Percentiles rank a stretch among this genome's conserved stretches.
Evolutionary conservation across 2,329 filamentous ascomycete species (phyloP).

Genomic region (Tolypocladium inflatum): DNA sequence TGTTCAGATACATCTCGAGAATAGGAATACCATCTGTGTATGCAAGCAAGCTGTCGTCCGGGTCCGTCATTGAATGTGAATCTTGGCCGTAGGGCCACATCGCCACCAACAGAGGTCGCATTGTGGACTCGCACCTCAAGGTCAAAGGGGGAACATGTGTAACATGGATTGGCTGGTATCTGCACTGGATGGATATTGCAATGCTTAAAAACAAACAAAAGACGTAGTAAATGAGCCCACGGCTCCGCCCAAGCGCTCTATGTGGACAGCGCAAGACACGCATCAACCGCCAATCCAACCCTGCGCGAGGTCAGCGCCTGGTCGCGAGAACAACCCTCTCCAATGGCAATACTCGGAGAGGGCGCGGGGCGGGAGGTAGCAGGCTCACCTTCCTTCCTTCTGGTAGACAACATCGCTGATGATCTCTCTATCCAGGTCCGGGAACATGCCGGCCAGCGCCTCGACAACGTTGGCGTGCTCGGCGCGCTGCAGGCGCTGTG

Average conservation of each 20-base stretch:
- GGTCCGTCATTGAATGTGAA: not conserved
- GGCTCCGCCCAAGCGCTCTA: conserved; percentile 13
- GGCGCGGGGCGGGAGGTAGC: not conserved
- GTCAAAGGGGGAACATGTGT: not conserved
- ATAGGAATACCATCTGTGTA: not conserved
- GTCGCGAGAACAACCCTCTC: not conserved
- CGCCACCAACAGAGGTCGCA: not conserved
- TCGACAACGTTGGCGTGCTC: conserved; percentile 91
- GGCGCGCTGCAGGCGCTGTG: conserved; percentile 67
- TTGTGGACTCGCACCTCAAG: not conserved
- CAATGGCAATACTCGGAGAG: not conserved
- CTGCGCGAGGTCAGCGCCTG: conserved; percentile 29
- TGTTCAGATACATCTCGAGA: not conserved
- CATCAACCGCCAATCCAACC: conserved; percentile 78
- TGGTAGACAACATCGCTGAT: conserved; percentile 95
- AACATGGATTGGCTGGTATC: not conserved
- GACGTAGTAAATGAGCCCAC: not conserved
- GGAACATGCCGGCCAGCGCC: conserved; percentile 93
- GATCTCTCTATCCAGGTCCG: conserved; percentile 83
- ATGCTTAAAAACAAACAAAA: not conserved
- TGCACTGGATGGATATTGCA: not conserved
- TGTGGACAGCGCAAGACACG: conserved; percentile 61
- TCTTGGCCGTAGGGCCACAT: not conserved
- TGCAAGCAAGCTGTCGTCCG: not conserved
- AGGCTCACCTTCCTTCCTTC: conserved; percentile 80